phyloP scores from a whole-genome alignment of 306 rosid species.

The Citrullus colocynthis region DNA sequence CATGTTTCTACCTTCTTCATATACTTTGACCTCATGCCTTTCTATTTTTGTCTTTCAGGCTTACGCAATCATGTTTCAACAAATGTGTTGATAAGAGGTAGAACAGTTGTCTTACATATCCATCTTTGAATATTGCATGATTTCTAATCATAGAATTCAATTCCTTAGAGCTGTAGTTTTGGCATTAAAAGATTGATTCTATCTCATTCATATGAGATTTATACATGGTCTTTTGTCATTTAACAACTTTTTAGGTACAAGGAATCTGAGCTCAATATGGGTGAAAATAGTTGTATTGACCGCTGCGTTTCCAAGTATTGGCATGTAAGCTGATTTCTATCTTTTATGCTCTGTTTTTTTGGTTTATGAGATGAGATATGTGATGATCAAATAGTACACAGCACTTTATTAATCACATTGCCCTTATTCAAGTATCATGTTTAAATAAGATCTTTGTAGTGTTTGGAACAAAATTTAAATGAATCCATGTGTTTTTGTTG shows the following conservation, averaged over 20 bases:
- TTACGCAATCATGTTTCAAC: constrained; percentile 81
- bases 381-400: not conserved
- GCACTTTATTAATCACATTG: not conserved
- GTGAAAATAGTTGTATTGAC: constrained; percentile 95
- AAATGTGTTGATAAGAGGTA: constrained; percentile 93
- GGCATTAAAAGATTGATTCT: not conserved
- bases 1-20: not conserved
- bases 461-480: not conserved
- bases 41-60: constrained; percentile 36
- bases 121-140: not conserved
- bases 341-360: not conserved
- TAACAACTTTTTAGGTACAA: constrained; percentile 51
- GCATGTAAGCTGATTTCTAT: constrained; percentile 46
- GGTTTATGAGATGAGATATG: constrained; percentile 3
- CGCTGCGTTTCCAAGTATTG: constrained; percentile 97
- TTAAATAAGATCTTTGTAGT: not conserved
- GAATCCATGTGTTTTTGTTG: not conserved
- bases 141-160: not conserved
- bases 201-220: not conserved
- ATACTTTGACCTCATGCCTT: not conserved
- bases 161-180: not conserved
- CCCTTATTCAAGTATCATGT: not conserved
- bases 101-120: not conserved
- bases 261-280: constrained; percentile 94
- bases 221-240: not conserved